Evolutionary conservation across 345 rosid species (phyloP), one percentile per base, ranked within the genome.

Genomic region (Sonneratia alba): DNA sequence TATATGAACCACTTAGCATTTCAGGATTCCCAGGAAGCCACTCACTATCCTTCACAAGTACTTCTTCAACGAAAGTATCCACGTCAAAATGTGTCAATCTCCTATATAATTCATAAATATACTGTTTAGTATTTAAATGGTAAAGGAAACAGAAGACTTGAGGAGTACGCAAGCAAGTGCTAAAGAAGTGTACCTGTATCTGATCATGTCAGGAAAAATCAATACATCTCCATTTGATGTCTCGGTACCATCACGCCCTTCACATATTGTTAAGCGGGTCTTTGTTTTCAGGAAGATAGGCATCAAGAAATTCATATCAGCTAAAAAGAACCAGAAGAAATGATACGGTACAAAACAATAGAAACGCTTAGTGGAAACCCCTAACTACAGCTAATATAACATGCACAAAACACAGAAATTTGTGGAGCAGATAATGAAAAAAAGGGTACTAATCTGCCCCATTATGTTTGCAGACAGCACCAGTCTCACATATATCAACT

Each of bases 11-110:
- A 76, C 86, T 84, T 15, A 95, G 82, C 49, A 49, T 78, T 77
- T 92, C 99, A 8, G 98, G 99, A 72, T 90, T 83, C 74, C 97
- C 98, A 69, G 96, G 99, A 66, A 85, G 79, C 97, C 97, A 92
- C 83, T 89, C 97, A 61, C 91, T 87, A 77, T 92, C 87, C 80
- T 95, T 92, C 71, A 92, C 98, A 56, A 95, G 99, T 59, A 95
- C 97, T 84, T 92, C 98, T 76, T 95, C 99, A 12, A 92, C 97
- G 81, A 95, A 95, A 36, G 97, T 95, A 72, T 95, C 99, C 13
- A 95, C 99, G 73, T 95, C 99, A 78, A 95, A 95, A 85, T 95
- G 99, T 22, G 99, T 95, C 83, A 95, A 84, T 83, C 97, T 90
- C 91, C 99, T 94, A 89, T 89, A 90, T 78, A 61, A n/a, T 74